Evolutionary conservation across 306 rosid genomes (phyloP).

Genomic region (Trifolium repens): DNA sequence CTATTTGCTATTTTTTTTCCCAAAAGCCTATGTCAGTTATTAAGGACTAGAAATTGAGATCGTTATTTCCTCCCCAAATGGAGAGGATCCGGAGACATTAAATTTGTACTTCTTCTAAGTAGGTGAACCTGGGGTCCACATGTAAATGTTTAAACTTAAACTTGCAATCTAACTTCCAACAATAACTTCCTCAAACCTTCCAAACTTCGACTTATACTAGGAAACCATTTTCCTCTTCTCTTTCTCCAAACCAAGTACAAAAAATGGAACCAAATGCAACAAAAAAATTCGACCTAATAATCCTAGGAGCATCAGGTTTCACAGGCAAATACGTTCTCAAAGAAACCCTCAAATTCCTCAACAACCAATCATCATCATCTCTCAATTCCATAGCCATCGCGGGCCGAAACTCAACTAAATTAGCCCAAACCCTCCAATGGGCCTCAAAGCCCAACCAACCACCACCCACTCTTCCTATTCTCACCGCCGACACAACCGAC

Average conservation of each 20-base stretch:
- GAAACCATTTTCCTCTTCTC: background rate
- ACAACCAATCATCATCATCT: constrained; percentile 56
- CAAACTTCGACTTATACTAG: background rate
- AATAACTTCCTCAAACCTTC: background rate
- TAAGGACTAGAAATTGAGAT: too few relatives aligned
- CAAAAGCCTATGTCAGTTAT: too few relatives aligned
- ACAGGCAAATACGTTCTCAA: constrained; percentile 78
- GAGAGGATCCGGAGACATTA: too few relatives aligned
- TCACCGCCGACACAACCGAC: constrained; percentile 64
- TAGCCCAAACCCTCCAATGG: constrained; percentile 70
- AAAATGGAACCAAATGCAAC: constrained; percentile 23
- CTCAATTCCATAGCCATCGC: constrained; percentile 81
- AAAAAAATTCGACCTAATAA: constrained; percentile 53
- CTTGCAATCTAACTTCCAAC: too few relatives aligned
- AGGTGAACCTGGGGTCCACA: too few relatives aligned
- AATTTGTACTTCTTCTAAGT: too few relatives aligned
- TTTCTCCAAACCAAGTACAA: background rate
- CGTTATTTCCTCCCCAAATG: too few relatives aligned
- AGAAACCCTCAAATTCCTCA: constrained; percentile 80
- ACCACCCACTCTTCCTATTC: constrained; percentile 54
- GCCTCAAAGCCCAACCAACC: constrained; percentile 62
- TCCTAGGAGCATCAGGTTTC: constrained; percentile 87
- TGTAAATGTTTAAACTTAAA: too few relatives aligned
- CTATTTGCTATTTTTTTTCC: too few relatives aligned
- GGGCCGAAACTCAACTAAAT: constrained; percentile 64